phyloP scores from a whole-genome alignment of 2,329 filamentous ascomycete species.

The Chrysoporthe cubensis region DNA sequence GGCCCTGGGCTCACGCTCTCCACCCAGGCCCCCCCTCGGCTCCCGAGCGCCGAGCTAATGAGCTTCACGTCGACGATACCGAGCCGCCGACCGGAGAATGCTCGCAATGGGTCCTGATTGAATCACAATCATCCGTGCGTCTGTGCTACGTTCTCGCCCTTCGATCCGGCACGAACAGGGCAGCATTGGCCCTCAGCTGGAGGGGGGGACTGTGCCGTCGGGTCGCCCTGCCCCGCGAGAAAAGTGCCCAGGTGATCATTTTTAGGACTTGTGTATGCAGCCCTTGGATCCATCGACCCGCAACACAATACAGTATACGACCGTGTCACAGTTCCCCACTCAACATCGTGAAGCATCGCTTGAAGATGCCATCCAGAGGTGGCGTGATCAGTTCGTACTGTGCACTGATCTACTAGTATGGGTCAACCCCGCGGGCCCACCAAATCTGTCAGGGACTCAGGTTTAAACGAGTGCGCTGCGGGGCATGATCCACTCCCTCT shows the following conservation, averaged over 20 bases:
- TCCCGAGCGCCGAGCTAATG: conserved; percentile 12
- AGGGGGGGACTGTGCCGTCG: not conserved
- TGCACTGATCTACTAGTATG: conserved; percentile 3
- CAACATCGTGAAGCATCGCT: not conserved
- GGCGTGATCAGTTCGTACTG: conserved; percentile 14
- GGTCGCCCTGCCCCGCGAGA: conserved; percentile 1
- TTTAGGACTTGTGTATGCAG: conserved; percentile 3
- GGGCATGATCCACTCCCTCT: conserved; percentile 3
- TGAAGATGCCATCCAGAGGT: not conserved
- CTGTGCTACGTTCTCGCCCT: not conserved
- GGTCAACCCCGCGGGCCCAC: conserved; percentile 10
- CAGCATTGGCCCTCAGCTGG: not conserved
- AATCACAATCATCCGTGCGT: not conserved
- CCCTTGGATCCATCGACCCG: not conserved
- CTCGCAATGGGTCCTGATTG: not conserved
- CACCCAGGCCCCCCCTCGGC: conserved; percentile 4
- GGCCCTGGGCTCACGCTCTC: not conserved
- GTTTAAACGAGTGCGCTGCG: not conserved
- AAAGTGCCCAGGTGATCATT: conserved; percentile 7
- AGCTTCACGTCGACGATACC: not conserved
- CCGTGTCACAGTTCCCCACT: not conserved
- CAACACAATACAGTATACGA: not conserved
- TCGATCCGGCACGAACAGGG: not conserved
- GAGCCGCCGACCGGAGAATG: conserved; percentile 1
- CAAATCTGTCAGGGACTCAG: conserved; percentile 16